Evolutionary conservation across 176 grass and related monocot genomes (phyloP), one percentile per base, ranked within the genome.

Genomic region (Elaeis guineensis): DNA sequence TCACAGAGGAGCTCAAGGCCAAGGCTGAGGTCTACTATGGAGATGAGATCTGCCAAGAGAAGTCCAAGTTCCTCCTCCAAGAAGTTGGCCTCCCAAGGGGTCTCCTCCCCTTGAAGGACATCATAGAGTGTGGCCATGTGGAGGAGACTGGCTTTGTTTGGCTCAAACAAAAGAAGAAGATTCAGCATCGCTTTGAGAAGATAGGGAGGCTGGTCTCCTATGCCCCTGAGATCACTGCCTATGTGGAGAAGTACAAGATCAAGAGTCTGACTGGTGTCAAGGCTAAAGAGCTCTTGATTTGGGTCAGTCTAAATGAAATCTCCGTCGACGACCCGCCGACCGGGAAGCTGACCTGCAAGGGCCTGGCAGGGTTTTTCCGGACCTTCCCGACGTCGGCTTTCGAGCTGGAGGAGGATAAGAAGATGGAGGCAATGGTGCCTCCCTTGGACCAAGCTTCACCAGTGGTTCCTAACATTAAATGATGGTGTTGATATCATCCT

Each of bases 211-310:
- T 69, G 66, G 87, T 89, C 0, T 18, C 16, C 7, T 97, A 97
- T 63, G 72, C 14, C 58, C 17, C 84, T 60, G 92, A 88, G 83
- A 83, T 91, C 60, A 84, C 84, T 6, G 87, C 83, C 30, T 19
- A 61, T 1, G 81, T 83, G 1, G 93, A 97, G 6, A 63, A 78
- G 22, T 73, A 53, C 4, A 55, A 74, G 17, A 89, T 92, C 50
- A 65, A 28, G 59, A 98, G 83, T 72, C 80, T 89, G 19, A 81
- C 84, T 1, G 93, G 81, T 0, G 87, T 98, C 14, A 97, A 98
- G 78, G 83, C 78, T 49, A 92, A 98, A 79, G 93, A 98, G 81
- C 51, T 91, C 21, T 82, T 91, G 17, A 25, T 97, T 39, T 98
- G 93, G 93, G 54, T 98, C n/a, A 72, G 23, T 0, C 63, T 98